A percentile compares a stretch with the other conserved stretches of the same genome.
These are phyloP conservation scores for Pseudoscleropodium purum DNA, from an alignment of 225 moss, liverwort and hornwort genomes.

Conservation along the genomic window DNA sequence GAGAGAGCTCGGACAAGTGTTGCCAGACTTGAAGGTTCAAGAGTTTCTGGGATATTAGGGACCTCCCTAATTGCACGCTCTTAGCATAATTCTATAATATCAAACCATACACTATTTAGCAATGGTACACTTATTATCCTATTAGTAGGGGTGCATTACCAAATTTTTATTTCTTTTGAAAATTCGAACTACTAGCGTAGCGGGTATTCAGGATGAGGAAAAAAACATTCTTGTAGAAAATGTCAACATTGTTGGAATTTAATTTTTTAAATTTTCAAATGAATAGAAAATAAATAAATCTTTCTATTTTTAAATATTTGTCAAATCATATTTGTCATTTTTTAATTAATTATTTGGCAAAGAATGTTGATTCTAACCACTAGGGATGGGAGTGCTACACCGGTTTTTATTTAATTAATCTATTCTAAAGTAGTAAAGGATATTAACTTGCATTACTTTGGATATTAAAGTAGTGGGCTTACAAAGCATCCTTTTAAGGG, in stretches of 20 bases:
- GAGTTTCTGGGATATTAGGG: background rate
- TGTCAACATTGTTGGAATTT: fast-evolving
- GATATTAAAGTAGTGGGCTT: background rate
- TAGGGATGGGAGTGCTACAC: fast-evolving
- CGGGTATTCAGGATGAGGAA: fast-evolving
- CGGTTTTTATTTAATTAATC: background rate
- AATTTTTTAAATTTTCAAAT: background rate
- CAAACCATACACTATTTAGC: background rate
- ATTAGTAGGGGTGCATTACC: background rate
- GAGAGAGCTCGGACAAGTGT: background rate
- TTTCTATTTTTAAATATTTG: background rate
- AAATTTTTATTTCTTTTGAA: background rate
- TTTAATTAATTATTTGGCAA: background rate
- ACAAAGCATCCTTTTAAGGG: too few relatives aligned
- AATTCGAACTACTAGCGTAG: background rate
- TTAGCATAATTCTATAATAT: background rate
- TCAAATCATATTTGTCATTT: too few relatives aligned
- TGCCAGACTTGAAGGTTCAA: background rate
- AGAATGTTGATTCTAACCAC: fast-evolving
- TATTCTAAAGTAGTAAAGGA: fast-evolving
- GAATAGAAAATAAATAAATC: background rate
- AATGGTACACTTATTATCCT: background rate
- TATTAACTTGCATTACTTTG: background rate
- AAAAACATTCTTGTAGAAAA: background rate
- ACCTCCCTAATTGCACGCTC: background rate